These are phyloP conservation scores for Parmelia sp. DNA, from an alignment of 495 filamentous ascomycete species.

Conservation along the genomic window DNA sequence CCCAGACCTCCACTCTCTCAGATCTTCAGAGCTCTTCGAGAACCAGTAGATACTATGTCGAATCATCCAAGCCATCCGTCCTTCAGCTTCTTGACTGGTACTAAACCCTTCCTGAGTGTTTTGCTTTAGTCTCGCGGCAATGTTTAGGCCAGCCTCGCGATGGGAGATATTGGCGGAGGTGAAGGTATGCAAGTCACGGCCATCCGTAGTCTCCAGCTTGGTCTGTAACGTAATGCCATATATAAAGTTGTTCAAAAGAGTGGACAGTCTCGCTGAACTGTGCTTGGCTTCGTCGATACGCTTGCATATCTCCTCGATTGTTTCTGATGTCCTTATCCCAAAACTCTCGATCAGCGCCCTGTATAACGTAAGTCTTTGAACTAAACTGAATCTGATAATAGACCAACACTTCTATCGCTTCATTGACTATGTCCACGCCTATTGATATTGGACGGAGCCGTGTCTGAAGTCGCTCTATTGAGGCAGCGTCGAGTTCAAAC, in stretches of 20 bases:
- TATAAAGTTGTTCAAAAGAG: background rate
- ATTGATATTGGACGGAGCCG: background rate
- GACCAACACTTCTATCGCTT: constrained; percentile 2
- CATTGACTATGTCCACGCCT: background rate
- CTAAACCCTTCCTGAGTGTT: background rate
- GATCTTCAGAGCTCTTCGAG: constrained; percentile 1
- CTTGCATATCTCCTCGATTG: background rate
- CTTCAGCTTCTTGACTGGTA: background rate
- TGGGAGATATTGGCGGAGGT: background rate
- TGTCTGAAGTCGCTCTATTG: background rate
- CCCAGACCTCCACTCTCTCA: constrained; percentile 1
- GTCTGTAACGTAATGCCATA: background rate
- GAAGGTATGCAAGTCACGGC: background rate
- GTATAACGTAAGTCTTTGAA: background rate
- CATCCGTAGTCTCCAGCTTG: background rate
- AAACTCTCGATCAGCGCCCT: background rate
- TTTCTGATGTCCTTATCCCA: background rate
- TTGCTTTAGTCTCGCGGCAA: background rate
- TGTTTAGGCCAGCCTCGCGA: background rate
- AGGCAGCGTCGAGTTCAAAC: background rate
- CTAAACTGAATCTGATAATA: too few species aligned
- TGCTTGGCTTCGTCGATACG: background rate
- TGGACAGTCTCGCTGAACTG: background rate
- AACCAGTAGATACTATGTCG: constrained; percentile 4
- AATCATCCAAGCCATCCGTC: background rate